A percentile compares a stretch with the other conserved stretches of the same genome.
phyloP scores from a whole-genome alignment of 1,284 basidiomycete species.

The Fomitopsis schrenkii region DNA sequence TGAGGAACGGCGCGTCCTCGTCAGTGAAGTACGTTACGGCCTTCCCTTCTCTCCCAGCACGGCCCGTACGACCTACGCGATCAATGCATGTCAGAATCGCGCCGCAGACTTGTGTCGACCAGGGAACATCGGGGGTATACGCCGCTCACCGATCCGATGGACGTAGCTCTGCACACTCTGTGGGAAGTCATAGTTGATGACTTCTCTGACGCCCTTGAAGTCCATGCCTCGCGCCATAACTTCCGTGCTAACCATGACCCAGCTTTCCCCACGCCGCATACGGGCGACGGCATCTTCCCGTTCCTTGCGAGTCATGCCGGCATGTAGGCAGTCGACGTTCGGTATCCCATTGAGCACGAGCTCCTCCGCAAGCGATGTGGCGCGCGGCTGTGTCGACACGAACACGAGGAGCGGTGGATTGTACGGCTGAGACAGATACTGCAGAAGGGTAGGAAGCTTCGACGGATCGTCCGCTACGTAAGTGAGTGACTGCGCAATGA shows the following conservation, averaged over 20 bases:
- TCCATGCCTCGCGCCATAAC: constrained; percentile 98
- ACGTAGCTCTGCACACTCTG: constrained; percentile 93
- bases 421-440: constrained; percentile 72
- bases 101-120: background rate
- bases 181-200: constrained; percentile 97
- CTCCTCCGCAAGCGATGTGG: constrained; percentile 86
- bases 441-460: constrained; percentile 82
- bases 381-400: constrained; percentile 89
- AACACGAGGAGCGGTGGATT: constrained; percentile 93
- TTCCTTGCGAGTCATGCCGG: constrained; percentile 82
- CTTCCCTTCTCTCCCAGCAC: constrained; percentile 87
- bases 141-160: constrained; percentile 79
- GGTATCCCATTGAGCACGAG: constrained; percentile 80
- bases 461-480: constrained; percentile 94
- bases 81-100: background rate
- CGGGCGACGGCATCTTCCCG: constrained; percentile 81
- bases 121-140: background rate
- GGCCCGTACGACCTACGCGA: constrained; percentile 76
- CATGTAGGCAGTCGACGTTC: constrained; percentile 91
- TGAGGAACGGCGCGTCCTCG: constrained; percentile 88
- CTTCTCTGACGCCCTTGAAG: constrained; percentile 91
- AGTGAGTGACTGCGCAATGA: constrained; percentile 82
- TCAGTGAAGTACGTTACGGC: constrained; percentile 96
- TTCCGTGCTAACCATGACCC: constrained; percentile 92
- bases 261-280: constrained; percentile 86